These are phyloP conservation scores for Monosporozyma aerobia DNA, from an alignment of 805 yeast species.

Conservation along the genomic window DNA sequence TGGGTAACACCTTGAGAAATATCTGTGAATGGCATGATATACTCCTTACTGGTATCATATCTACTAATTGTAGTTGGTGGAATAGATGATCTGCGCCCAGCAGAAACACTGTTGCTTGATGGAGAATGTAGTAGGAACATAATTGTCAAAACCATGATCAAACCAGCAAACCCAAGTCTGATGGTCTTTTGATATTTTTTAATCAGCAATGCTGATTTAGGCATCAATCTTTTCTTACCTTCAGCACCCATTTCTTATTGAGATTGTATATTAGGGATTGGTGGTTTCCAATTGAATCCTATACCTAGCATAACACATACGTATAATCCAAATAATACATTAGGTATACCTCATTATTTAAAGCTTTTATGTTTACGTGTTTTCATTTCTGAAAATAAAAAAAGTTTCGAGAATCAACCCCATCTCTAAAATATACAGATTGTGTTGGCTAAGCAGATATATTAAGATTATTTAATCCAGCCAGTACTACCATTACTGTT, in stretches of 20 bases:
- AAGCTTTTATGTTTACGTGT: background rate
- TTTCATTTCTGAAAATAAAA: background rate
- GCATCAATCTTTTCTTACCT: constrained; percentile 24
- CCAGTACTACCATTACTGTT: background rate
- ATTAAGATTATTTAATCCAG: background rate
- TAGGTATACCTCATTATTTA: no score
- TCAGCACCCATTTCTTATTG: constrained; percentile 4
- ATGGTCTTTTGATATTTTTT: constrained; percentile 23
- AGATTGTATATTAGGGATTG: background rate
- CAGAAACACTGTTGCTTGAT: background rate
- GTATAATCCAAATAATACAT: no score
- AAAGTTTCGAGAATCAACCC: background rate
- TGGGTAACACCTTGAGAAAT: constrained; percentile 22
- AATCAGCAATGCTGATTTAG: constrained; percentile 25
- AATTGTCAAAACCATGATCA: constrained; percentile 14
- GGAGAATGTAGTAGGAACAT: constrained; percentile 10
- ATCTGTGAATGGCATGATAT: constrained; percentile 25
- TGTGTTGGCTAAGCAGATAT: background rate
- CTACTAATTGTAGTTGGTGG: background rate
- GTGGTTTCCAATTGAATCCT: background rate
- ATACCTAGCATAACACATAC: no score
- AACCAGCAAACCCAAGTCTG: constrained; percentile 18
- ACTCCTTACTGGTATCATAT: constrained; percentile 5
- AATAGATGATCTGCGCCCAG: background rate
- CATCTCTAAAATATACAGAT: background rate